Evolutionary conservation across 2,329 filamentous ascomycete genomes (phyloP).

Genomic region (Fusarium falciforme): DNA sequence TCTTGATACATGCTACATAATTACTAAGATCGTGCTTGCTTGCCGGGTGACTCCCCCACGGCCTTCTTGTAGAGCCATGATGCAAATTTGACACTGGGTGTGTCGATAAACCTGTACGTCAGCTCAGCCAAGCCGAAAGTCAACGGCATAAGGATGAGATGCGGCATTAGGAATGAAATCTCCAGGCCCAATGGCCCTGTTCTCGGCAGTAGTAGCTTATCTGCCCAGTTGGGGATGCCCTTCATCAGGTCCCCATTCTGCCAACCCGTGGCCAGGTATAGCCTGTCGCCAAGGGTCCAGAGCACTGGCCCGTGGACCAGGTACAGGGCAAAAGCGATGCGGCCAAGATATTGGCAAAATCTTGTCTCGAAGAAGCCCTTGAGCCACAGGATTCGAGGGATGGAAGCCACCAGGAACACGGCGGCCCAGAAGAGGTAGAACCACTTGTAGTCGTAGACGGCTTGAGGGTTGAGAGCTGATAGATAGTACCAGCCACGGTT

Average conservation of each 20-base stretch:
- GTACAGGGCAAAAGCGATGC: slow-evolving; percentile 72
- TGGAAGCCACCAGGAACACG: slow-evolving; percentile 64
- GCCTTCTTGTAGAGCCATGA: slow-evolving; percentile 67
- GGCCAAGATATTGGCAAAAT: slow-evolving; percentile 71
- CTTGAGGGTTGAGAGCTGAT: slow-evolving; percentile 72
- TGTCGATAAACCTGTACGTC: slow-evolving; percentile 66
- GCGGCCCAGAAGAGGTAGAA: slow-evolving; percentile 74
- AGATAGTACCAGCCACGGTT: slow-evolving; percentile 72
- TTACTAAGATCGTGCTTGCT: slow-evolving; percentile 31
- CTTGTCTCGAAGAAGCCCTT: slow-evolving; percentile 68
- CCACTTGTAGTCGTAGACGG: slow-evolving; percentile 75
- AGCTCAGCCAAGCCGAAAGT: slow-evolving; percentile 70
- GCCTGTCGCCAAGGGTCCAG: slow-evolving; percentile 68
- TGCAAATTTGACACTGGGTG: slow-evolving; percentile 68
- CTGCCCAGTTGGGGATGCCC: slow-evolving; percentile 67
- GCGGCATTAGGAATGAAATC: slow-evolving; percentile 67
- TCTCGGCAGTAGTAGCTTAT: slow-evolving; percentile 65
- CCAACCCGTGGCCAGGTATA: slow-evolving; percentile 73
- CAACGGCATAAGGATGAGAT: slow-evolving; percentile 69
- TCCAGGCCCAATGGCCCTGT: slow-evolving; percentile 71
- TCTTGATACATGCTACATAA: neutral
- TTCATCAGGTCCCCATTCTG: slow-evolving; percentile 58
- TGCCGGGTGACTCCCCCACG: slow-evolving; percentile 37
- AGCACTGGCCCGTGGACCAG: slow-evolving; percentile 73
- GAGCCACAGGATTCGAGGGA: slow-evolving; percentile 68